Evolutionary conservation across 352 stramenopile species (phyloP), one percentile per base, ranked within the genome.

Genomic region (Pilasporangium apinafurcum): DNA sequence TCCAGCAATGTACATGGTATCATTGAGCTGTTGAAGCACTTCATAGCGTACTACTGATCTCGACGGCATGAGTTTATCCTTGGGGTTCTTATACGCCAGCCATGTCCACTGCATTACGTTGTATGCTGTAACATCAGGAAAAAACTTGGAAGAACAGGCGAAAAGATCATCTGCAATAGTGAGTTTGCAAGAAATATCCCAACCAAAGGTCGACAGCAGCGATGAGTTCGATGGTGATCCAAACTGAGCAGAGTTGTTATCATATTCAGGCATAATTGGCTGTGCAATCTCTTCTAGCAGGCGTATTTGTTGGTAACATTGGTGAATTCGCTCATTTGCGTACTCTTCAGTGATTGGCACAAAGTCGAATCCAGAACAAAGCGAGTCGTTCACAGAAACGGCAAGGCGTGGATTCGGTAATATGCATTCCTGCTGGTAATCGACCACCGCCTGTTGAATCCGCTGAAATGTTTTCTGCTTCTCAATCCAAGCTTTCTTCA

Each of bases 271-370:
- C 3, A 62, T 49, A n/a, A 74, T 52, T 5, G 65, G 62, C 39
- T 71, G 70, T 12, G 53, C 62, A n/a, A 59, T 60, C 43, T 70
- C 50, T 41, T 85, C 68, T 31, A 82, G 64, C 17, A 59, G 56
- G 8, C 65, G 48, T 39, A 83, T 80, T 55, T 70, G 57, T 33
- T 79, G 53, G 44, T 81, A 85, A 48, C 72, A 83, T 12, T 48
- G 60, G 24, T 64, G 71, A 39, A 83, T 78, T 28, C 68, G 40
- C 14, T 68, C 69, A 33, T 78, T 77, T 7, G 68, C 61, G 38
- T 80, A 54, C 30, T 63, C 51, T 24, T 83, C 67, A 5, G 73
- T 80, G 51, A 86, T 79, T 0, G 67, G 62, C 21, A 59, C 44
- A 42, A 71, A 83, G 12, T 75, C 53, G 56, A 78, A 63, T 44